These are phyloP conservation scores for Xylaria grammica DNA, from an alignment of 495 filamentous ascomycete species.

Conservation along the genomic window DNA sequence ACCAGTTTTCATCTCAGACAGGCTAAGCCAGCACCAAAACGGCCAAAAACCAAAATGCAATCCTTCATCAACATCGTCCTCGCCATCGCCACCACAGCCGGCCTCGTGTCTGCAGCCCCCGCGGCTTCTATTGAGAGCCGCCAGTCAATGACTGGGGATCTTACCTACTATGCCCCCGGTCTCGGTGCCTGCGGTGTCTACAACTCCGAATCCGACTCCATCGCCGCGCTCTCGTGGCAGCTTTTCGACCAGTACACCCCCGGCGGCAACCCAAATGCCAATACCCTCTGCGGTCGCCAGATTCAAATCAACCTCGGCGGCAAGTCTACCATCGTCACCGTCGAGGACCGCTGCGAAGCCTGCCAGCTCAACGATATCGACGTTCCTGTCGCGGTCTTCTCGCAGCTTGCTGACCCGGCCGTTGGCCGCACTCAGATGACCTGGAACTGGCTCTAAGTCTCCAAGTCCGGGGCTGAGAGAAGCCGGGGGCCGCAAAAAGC, in stretches of 20 bases:
- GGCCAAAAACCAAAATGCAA: conserved; percentile 18
- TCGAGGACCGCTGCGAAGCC: conserved; percentile 36
- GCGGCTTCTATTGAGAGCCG: conserved; percentile 3
- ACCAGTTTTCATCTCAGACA: conserved; percentile 1
- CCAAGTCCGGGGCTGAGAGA: too few species aligned
- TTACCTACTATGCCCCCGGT: conserved; percentile 49
- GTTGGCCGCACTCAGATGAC: conserved; percentile 31
- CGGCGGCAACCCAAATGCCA: conserved; percentile 42
- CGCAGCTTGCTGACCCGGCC: conserved; percentile 27
- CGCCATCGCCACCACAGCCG: conserved; percentile 33
- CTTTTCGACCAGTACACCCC: conserved; percentile 60
- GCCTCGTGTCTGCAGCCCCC: conserved; percentile 35
- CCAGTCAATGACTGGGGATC: conserved; percentile 35
- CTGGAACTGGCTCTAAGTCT: conserved; percentile 37
- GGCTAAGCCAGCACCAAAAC: not conserved
- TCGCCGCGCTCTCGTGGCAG: conserved; percentile 44
- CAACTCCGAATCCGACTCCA: conserved; percentile 41
- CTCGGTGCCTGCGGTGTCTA: conserved; percentile 50
- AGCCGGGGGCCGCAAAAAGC: not conserved
- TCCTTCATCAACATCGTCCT: conserved; percentile 25
- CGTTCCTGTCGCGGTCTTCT: conserved; percentile 65
- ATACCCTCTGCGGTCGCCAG: conserved; percentile 32
- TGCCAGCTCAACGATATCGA: conserved; percentile 47
- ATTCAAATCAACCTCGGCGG: conserved; percentile 29
- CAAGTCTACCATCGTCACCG: conserved; percentile 26